Conservation (phyloP, 768 basidiomycete genomes). For the Phlebiopsis gigantea region DNA sequence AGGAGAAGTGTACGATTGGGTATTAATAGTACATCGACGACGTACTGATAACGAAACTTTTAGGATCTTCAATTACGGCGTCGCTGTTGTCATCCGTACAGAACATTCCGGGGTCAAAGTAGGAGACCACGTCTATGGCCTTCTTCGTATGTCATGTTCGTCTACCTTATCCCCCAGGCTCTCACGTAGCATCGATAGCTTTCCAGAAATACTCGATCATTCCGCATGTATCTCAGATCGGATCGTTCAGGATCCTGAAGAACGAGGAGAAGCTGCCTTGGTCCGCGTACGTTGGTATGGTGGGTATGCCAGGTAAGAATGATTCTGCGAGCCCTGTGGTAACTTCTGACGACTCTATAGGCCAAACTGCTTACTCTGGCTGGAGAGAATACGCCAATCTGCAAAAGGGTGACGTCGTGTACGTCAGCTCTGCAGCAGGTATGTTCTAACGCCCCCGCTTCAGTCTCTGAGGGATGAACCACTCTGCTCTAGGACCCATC, state of each 20-base stretch:
- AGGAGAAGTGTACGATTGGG: not conserved
- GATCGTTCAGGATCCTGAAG: constrained; percentile 25
- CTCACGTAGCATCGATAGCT: constrained; percentile 25
- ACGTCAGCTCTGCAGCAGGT: constrained; percentile 42
- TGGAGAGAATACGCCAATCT: constrained; percentile 39
- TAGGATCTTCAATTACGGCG: constrained; percentile 2
- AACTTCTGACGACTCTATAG: constrained; percentile 9
- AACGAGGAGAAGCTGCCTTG: constrained; percentile 44
- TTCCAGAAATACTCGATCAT: constrained; percentile 37
- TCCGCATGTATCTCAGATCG: constrained; percentile 12
- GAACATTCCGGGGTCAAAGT: constrained; percentile 2
- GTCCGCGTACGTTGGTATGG: constrained; percentile 43
- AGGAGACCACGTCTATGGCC: constrained; percentile 4
- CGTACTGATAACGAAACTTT: constrained; percentile 8
- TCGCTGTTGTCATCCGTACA: constrained; percentile 3
- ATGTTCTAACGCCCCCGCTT: not conserved
- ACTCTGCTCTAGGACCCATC: constrained; percentile 45
- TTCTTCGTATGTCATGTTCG: constrained; percentile 23
- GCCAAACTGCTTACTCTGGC: constrained; percentile 28
- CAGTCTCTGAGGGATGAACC: too few relatives aligned
- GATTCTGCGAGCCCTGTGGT: not conserved
- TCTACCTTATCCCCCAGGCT: constrained; percentile 24
- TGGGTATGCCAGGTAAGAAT: constrained; percentile 35
- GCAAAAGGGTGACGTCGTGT: constrained; percentile 48
- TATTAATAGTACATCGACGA: constrained; percentile 26